These are phyloP conservation scores for Xylaria polymorpha DNA, from an alignment of 2,329 filamentous ascomycete species.

Conservation along the genomic window DNA sequence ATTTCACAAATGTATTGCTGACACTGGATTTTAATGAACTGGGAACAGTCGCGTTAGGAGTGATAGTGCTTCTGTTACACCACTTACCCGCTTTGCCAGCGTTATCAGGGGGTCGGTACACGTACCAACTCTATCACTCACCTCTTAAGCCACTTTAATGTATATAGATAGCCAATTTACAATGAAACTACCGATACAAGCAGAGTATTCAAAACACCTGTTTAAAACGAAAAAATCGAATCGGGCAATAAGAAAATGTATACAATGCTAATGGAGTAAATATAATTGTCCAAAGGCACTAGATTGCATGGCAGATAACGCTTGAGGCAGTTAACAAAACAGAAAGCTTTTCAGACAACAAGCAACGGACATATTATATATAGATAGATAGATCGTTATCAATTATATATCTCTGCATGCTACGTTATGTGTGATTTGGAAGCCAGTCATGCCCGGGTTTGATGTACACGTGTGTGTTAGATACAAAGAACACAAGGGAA, in stretches of 20 bases:
- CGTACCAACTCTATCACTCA: background rate
- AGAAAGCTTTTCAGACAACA: background rate
- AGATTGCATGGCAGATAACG: no score
- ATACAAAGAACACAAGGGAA: background rate
- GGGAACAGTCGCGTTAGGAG: background rate
- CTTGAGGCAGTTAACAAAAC: background rate
- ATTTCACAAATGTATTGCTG: background rate
- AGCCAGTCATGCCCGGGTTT: background rate
- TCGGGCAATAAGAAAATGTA: no score
- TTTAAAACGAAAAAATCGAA: no score
- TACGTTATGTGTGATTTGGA: background rate
- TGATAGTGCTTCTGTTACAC: background rate
- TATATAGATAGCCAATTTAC: no score
- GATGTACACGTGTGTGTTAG: background rate
- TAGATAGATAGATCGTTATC: background rate
- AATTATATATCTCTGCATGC: background rate
- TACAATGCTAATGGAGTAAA: no score
- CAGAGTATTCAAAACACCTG: no score
- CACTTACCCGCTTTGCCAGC: no score
- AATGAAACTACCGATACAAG: no score
- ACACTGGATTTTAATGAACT: no score
- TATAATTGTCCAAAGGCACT: no score
- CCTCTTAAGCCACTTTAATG: no score
- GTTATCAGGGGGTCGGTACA: no score
- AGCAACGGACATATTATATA: background rate